Evolutionary conservation across 495 filamentous ascomycete genomes (phyloP).

Genomic region (Penicillium coprophilum): DNA sequence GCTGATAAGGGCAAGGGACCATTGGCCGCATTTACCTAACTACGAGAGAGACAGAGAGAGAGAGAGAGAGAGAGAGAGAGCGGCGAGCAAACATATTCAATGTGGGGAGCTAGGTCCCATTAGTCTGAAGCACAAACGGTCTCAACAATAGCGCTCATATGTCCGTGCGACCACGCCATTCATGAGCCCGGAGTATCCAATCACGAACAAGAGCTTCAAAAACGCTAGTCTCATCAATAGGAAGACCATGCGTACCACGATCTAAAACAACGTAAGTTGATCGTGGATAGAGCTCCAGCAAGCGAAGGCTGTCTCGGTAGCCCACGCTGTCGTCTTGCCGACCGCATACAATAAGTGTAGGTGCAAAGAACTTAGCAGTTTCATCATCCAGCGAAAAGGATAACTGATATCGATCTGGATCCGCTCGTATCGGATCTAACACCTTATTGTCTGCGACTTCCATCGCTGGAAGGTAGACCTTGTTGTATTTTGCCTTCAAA

Average conservation of each 20-base stretch:
- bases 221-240: constrained; percentile 32
- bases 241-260: constrained; percentile 34
- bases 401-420: constrained; percentile 30
- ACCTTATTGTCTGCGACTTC: constrained; percentile 25
- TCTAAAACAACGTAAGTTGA: constrained; percentile 34
- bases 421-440: constrained; percentile 30
- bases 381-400: constrained; percentile 23
- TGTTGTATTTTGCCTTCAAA: constrained; percentile 29
- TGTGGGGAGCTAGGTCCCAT: too few relatives aligned
- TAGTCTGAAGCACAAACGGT: too few relatives aligned
- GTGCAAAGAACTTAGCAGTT: constrained; percentile 28
- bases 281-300: constrained; percentile 35
- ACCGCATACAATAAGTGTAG: constrained; percentile 33
- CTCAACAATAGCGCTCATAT: too few relatives aligned
- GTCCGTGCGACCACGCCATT: constrained; percentile 23
- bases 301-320: constrained; percentile 34
- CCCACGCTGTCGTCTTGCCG: constrained; percentile 31
- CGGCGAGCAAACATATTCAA: too few relatives aligned
- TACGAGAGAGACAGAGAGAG: too few relatives aligned
- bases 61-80: too few relatives aligned
- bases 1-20: too few relatives aligned
- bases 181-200: constrained; percentile 28
- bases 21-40: too few relatives aligned
- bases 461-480: constrained; percentile 20
- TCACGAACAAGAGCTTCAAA: constrained; percentile 36